A percentile compares a stretch with the other conserved stretches of the same genome.
Conservation (phyloP, 306 rosid genomes). For the Potentilla sterilis region DNA sequence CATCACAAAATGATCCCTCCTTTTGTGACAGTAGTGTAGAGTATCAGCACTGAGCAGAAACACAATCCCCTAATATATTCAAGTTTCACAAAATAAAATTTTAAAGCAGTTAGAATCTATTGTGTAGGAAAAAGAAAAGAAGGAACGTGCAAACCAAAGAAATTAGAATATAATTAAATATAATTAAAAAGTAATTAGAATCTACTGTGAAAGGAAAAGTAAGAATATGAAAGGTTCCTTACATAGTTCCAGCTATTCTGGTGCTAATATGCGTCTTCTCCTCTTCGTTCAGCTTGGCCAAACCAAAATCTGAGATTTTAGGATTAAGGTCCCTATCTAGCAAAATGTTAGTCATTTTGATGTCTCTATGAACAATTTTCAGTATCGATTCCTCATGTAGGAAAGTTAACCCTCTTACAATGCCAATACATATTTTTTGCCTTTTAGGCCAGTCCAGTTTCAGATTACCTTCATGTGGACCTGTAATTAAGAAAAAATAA, state of each 20-base stretch:
- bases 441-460: slow-evolving; percentile 9
- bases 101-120: not conserved
- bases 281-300: slow-evolving; percentile 65
- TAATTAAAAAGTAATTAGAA: too few relatives aligned
- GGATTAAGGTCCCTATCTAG: slow-evolving; percentile 54
- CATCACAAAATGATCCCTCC: not conserved
- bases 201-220: too few relatives aligned
- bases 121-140: not conserved
- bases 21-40: not conserved
- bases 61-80: not conserved
- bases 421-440: slow-evolving; percentile 51
- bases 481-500: not conserved
- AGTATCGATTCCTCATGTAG: slow-evolving; percentile 59
- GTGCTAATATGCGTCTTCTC: slow-evolving; percentile 47
- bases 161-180: too few relatives aligned
- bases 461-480: not conserved
- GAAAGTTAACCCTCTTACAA: slow-evolving; percentile 61
- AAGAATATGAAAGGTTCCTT: not conserved
- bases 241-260: slow-evolving; percentile 14
- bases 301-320: slow-evolving; percentile 69
- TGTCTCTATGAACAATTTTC: slow-evolving; percentile 68
- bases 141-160: too few relatives aligned
- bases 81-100: not conserved
- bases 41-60: not conserved
- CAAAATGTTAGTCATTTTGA: slow-evolving; percentile 52